These are phyloP conservation scores for Aspergillus funiculosus DNA, from an alignment of 495 filamentous ascomycete genomes.

Conservation along the genomic window DNA sequence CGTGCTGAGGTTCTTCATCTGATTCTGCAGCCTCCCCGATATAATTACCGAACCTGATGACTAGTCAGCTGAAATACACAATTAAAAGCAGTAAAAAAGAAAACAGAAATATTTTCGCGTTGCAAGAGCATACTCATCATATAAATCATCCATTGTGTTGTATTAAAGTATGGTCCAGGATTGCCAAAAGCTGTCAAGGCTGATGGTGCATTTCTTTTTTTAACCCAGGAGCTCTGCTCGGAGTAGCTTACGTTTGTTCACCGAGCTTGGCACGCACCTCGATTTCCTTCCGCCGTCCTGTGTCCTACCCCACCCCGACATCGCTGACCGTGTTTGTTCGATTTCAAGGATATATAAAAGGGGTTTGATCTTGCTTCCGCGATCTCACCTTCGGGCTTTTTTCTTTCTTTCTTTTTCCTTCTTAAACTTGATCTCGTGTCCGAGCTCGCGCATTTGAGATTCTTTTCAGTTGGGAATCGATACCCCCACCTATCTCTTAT, in stretches of 20 bases:
- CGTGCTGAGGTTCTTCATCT: constrained; percentile 75
- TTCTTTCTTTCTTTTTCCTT: not conserved
- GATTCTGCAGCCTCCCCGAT: constrained; percentile 89
- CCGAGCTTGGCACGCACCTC: constrained; percentile 27
- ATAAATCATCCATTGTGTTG: constrained; percentile 70
- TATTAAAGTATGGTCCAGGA: constrained; percentile 3
- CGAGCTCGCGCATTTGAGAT: no score
- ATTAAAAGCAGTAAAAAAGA: not conserved
- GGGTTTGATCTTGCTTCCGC: not conserved
- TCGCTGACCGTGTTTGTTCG: constrained; percentile 6
- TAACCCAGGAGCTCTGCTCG: constrained; percentile 11
- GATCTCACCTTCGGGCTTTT: no score
- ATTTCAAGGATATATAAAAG: constrained; percentile 6
- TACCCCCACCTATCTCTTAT: constrained; percentile 2
- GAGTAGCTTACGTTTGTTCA: constrained; percentile 13
- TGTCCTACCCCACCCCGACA: constrained; percentile 12
- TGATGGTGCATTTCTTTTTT: constrained; percentile 20
- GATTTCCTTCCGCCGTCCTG: constrained; percentile 11
- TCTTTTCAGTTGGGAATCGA: no score
- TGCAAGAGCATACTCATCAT: constrained; percentile 60
- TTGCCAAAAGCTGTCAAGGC: constrained; percentile 12
- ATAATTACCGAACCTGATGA: constrained; percentile 83
- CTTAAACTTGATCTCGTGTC: not conserved
- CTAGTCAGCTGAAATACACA: constrained; percentile 19
- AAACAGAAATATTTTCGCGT: not conserved